Conservation (phyloP, 495 filamentous ascomycete genomes). For the Chaetomium fimeti region DNA sequence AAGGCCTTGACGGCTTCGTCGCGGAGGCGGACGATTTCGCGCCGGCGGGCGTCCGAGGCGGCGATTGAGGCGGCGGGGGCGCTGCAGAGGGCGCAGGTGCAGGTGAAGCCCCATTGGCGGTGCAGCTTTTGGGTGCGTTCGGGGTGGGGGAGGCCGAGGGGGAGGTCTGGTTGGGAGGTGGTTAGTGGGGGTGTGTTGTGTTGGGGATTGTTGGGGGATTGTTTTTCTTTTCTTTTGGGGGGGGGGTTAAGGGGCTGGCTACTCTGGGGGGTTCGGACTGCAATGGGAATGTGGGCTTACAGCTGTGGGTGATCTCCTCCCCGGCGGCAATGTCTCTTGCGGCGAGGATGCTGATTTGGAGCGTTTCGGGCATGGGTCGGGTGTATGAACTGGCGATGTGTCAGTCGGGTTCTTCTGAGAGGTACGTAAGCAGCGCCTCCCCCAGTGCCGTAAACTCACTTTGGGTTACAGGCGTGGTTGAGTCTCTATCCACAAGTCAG, state of each 20-base stretch:
- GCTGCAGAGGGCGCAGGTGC: constrained; percentile 41
- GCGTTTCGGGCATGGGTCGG: constrained; percentile 33
- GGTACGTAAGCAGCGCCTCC: background rate
- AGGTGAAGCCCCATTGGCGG: constrained; percentile 41
- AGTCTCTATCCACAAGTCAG: constrained; percentile 33
- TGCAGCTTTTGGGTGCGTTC: constrained; percentile 33
- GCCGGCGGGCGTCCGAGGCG: constrained; percentile 39
- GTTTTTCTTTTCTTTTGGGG: background rate
- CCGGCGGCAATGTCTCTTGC: constrained; percentile 37
- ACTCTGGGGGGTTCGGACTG: background rate
- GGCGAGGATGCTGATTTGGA: constrained; percentile 38
- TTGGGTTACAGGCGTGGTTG: constrained; percentile 45
- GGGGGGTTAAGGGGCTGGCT: constrained; percentile 31
- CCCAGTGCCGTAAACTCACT: constrained; percentile 30
- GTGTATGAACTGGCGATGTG: constrained; percentile 34
- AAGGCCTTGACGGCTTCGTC: constrained; percentile 37
- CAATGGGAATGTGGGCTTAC: constrained; percentile 23
- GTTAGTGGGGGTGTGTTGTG: constrained; percentile 28
- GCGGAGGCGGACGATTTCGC: constrained; percentile 35
- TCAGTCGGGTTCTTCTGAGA: background rate
- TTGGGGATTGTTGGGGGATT: background rate
- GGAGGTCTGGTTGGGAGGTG: constrained; percentile 14
- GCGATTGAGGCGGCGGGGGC: constrained; percentile 28
- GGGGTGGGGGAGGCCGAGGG: constrained; percentile 31
- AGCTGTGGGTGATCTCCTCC: constrained; percentile 47